A percentile compares a stretch with the other conserved stretches of the same genome.
Evolutionary conservation across 331 rosid species (phyloP).

Genomic region (Pyracantha coccinea): DNA sequence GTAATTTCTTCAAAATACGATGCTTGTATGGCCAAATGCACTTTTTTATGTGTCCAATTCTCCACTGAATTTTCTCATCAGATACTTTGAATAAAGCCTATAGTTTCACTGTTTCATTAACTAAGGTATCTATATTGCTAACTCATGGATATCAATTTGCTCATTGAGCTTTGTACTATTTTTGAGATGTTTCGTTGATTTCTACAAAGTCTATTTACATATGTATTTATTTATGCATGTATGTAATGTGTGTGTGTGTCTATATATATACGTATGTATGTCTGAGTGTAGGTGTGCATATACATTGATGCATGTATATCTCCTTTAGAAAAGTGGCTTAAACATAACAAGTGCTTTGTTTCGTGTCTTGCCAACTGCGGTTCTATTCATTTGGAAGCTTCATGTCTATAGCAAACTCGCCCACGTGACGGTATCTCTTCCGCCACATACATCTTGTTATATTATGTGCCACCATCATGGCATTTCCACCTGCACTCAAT

Average conservation of each 20-base stretch:
- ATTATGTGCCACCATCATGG: slow-evolving; percentile 16
- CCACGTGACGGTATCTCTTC: slow-evolving; percentile 9
- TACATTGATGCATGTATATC: neutral
- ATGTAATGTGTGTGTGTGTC: neutral
- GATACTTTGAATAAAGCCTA: neutral
- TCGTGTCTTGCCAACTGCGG: slow-evolving; percentile 10
- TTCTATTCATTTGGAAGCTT: neutral
- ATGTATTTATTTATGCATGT: neutral
- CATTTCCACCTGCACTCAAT: slow-evolving; percentile 12
- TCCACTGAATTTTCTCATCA: neutral
- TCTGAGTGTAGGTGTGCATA: neutral
- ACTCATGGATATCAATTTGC: neutral
- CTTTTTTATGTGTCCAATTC: neutral
- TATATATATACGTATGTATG: neutral
- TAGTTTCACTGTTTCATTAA: neutral
- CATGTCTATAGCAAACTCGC: slow-evolving; percentile 2
- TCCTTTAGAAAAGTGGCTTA: neutral
- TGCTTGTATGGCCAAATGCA: neutral
- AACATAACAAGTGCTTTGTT: neutral
- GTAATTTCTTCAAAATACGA: neutral
- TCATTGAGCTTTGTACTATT: neutral
- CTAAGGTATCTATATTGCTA: neutral
- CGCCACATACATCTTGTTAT: slow-evolving; percentile 10
- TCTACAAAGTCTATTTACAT: neutral
- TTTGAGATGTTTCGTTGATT: neutral